Conservation (phyloP, 2,329 filamentous ascomycete species). For the Alternaria gaisen region DNA sequence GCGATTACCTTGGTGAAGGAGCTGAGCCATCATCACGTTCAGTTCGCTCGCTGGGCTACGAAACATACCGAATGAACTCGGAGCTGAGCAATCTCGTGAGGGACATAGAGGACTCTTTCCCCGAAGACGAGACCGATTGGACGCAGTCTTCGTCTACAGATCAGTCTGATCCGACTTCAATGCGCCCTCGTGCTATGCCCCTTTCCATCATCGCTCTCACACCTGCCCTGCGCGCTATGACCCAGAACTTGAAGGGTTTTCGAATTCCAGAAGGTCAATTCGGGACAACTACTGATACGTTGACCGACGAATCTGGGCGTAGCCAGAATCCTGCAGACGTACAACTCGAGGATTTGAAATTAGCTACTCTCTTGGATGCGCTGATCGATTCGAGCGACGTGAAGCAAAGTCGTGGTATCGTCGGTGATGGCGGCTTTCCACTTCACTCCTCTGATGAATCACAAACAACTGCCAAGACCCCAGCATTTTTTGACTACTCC, state of each 20-base stretch:
- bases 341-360: constrained; percentile 50
- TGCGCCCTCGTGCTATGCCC: constrained; percentile 19
- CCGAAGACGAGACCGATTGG: constrained; percentile 52
- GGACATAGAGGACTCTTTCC: constrained; percentile 35
- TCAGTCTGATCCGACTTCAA: constrained; percentile 18
- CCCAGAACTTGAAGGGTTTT: constrained; percentile 24
- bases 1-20: constrained; percentile 73
- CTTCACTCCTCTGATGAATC: constrained; percentile 4
- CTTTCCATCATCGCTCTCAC: constrained; percentile 32
- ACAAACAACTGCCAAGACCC: constrained; percentile 13
- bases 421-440: constrained; percentile 8
- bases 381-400: constrained; percentile 44
- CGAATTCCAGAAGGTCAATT: constrained; percentile 19
- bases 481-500: constrained; percentile 45
- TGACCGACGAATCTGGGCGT: constrained; percentile 28
- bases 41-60: constrained; percentile 62
- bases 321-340: constrained; percentile 38
- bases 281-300: constrained; percentile 19
- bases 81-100: constrained; percentile 36
- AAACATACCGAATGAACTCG: constrained; percentile 59
- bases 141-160: constrained; percentile 23
- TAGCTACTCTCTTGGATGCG: constrained; percentile 44
- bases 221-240: constrained; percentile 29
- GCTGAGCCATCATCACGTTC: constrained; percentile 58
- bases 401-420: constrained; percentile 36